A percentile compares a stretch with the other conserved stretches of the same genome.
Conservation (phyloP, 495 filamentous ascomycete genomes). For the Penicillium steckii region DNA sequence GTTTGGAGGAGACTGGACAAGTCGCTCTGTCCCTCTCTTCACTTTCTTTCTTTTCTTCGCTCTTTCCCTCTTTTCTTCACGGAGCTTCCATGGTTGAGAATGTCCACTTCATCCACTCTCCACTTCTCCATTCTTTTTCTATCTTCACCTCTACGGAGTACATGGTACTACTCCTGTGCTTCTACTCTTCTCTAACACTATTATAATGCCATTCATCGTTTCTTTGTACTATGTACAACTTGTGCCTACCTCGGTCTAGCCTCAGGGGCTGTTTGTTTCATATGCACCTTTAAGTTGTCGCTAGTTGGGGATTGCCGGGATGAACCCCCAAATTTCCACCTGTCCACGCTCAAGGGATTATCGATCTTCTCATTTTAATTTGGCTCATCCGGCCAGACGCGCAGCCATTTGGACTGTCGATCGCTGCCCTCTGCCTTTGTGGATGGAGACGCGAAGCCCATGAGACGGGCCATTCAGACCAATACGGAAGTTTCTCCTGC, state of each 20-base stretch:
- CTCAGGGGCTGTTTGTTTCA: conserved; percentile 4
- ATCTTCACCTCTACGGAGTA: background rate
- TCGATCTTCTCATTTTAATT: conserved; percentile 3
- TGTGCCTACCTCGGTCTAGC: background rate
- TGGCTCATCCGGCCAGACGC: background rate
- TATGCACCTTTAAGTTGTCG: conserved; percentile 5
- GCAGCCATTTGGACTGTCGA: conserved; percentile 2
- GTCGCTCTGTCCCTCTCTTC: background rate
- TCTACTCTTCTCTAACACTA: background rate
- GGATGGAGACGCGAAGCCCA: conserved; percentile 3
- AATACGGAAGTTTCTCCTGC: conserved; percentile 8
- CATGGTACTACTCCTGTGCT: background rate
- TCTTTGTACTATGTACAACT: background rate
- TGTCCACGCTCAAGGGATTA: background rate
- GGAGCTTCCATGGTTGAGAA: too few species aligned
- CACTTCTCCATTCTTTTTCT: too few species aligned
- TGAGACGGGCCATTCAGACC: conserved; percentile 13
- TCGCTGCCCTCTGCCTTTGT: conserved; percentile 7
- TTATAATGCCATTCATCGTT: background rate
- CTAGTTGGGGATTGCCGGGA: background rate
- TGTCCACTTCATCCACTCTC: background rate
- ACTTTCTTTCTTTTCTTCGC: background rate
- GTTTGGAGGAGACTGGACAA: too few species aligned
- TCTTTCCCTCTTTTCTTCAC: too few species aligned
- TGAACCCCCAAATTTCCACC: conserved; percentile 1